These are phyloP conservation scores for Tulasnella calospora DNA, from an alignment of 768 basidiomycete species.

Conservation along the genomic window DNA sequence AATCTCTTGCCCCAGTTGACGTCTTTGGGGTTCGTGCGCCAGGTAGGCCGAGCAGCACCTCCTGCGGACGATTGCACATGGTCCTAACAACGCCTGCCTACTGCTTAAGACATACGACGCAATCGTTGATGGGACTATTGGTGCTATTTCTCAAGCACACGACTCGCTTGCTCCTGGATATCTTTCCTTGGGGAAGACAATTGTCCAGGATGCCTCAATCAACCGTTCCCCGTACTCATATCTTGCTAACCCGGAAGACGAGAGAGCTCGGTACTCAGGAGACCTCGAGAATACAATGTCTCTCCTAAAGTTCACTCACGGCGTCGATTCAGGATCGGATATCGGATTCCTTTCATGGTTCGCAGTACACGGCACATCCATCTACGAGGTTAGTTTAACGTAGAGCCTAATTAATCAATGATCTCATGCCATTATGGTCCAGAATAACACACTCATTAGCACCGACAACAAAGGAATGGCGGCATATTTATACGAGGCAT, in stretches of 20 bases:
- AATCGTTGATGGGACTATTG: slow-evolving; percentile 52
- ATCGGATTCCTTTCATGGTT: slow-evolving; percentile 70
- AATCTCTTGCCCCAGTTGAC: slow-evolving; percentile 73
- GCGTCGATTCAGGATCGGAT: slow-evolving; percentile 43
- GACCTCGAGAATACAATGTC: slow-evolving; percentile 75
- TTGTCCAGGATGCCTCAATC: slow-evolving; percentile 57
- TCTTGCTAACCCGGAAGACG: slow-evolving; percentile 64
- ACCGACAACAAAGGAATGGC: slow-evolving; percentile 85
- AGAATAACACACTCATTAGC: slow-evolving; percentile 82
- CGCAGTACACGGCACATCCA: slow-evolving; percentile 72
- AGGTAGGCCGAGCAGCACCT: not conserved
- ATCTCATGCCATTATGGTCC: not conserved
- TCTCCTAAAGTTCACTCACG: slow-evolving; percentile 60
- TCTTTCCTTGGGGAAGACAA: slow-evolving; percentile 60
- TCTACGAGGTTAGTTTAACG: slow-evolving; percentile 54
- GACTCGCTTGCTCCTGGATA: slow-evolving; percentile 53
- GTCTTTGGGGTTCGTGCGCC: slow-evolving; percentile 62
- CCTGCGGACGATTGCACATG: not conserved
- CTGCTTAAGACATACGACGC: slow-evolving; percentile 56
- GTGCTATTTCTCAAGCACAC: slow-evolving; percentile 65
- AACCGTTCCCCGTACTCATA: slow-evolving; percentile 76
- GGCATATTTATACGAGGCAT: slow-evolving; percentile 68
- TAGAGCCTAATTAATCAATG: not conserved
- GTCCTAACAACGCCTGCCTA: not conserved
- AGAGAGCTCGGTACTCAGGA: slow-evolving; percentile 59